These are phyloP conservation scores for Silene conica DNA, from an alignment of 148 eudicot genomes.

Conservation along the genomic window DNA sequence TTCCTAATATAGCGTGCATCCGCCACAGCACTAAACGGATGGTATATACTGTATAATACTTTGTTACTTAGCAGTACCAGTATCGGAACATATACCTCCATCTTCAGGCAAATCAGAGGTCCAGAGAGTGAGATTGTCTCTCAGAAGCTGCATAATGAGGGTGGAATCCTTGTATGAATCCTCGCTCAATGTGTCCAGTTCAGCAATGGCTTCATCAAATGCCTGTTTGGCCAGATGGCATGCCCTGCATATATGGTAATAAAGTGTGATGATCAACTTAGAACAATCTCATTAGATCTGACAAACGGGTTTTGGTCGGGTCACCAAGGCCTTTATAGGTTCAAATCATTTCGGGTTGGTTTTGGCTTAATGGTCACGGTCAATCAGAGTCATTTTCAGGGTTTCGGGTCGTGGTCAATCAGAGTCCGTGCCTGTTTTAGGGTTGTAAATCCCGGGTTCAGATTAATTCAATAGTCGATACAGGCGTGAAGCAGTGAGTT, in stretches of 20 bases:
- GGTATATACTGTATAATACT: too few relatives aligned
- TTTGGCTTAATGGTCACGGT: conserved; percentile 14
- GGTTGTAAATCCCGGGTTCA: conserved; percentile 17
- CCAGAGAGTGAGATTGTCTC: conserved; percentile 98
- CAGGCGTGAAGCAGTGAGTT: neutral
- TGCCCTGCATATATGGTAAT: conserved; percentile 48
- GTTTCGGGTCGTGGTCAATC: neutral
- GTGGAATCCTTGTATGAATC: conserved; percentile 99
- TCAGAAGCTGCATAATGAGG: conserved; percentile 86
- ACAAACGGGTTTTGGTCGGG: neutral
- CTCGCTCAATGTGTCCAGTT: conserved; percentile 88
- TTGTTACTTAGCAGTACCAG: too few relatives aligned
- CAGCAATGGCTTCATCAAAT: conserved; percentile 95
- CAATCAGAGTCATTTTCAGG: conserved; percentile 9
- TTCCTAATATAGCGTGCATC: too few relatives aligned
- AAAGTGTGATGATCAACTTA: neutral
- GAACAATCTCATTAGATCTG: neutral
- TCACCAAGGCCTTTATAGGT: neutral
- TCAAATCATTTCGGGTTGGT: too few relatives aligned
- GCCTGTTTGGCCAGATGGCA: conserved; percentile 99
- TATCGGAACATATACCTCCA: conserved; percentile 45
- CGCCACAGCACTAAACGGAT: neutral
- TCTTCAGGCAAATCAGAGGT: conserved; percentile 97
- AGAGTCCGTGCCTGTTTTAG: too few relatives aligned
- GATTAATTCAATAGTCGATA: too few relatives aligned